phyloP scores from a whole-genome alignment of 2,329 filamentous ascomycete species.

The Alternaria conjuncta region DNA sequence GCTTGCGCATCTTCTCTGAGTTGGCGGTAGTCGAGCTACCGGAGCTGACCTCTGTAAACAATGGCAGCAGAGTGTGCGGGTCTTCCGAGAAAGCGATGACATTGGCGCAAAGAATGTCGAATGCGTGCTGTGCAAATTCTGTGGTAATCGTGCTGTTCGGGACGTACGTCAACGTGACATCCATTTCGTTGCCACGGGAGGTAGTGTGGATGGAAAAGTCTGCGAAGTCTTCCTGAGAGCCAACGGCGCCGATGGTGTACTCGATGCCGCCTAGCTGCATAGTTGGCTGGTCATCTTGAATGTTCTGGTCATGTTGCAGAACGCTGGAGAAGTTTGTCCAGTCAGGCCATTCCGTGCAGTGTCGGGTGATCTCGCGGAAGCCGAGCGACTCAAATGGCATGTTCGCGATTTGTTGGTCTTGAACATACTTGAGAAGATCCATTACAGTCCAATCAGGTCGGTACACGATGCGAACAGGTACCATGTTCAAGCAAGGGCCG shows the following conservation, averaged over 20 bases:
- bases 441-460: conserved; percentile 43
- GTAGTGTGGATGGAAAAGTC: conserved; percentile 42
- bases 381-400: conserved; percentile 45
- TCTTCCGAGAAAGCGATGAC: conserved; percentile 35
- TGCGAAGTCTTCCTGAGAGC: conserved; percentile 42
- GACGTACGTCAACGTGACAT: conserved; percentile 39
- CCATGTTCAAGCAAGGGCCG: conserved; percentile 53
- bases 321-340: conserved; percentile 47
- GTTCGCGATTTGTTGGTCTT: conserved; percentile 53
- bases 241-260: conserved; percentile 38
- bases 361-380: conserved; percentile 42
- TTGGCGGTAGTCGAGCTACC: conserved; percentile 29
- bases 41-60: conserved; percentile 35
- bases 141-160: conserved; percentile 56
- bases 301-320: conserved; percentile 43
- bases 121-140: conserved; percentile 59
- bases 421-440: conserved; percentile 50
- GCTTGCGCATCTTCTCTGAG: conserved; percentile 31
- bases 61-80: conserved; percentile 36
- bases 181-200: conserved; percentile 31
- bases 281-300: conserved; percentile 49
- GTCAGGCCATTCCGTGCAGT: conserved; percentile 47
- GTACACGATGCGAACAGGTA: conserved; percentile 51
- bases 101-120: conserved; percentile 41
- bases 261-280: conserved; percentile 54